phyloP scores from a whole-genome alignment of 345 rosid species.

The Heritiera fomes region DNA sequence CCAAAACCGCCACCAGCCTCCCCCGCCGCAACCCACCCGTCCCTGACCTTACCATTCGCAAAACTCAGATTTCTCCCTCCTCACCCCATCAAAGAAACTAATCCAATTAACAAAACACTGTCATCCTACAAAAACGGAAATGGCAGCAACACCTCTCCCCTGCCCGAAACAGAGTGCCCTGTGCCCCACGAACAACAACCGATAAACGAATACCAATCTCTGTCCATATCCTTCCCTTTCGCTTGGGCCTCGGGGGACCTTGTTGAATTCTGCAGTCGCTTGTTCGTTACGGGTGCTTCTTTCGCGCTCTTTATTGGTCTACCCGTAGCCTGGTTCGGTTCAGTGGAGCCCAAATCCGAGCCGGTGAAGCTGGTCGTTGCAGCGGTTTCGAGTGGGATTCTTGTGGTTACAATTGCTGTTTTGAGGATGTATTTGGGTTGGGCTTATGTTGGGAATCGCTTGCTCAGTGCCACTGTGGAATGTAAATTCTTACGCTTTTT shows the following conservation, averaged over 20 bases:
- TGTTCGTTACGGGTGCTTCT: conserved; percentile 74
- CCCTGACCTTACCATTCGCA: conserved; percentile 2
- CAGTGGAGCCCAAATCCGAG: conserved; percentile 63
- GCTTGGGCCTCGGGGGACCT: conserved; percentile 70
- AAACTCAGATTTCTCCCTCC: conserved; percentile 20
- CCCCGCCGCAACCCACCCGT: conserved; percentile 22
- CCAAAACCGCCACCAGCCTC: conserved; percentile 24
- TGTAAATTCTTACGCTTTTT: conserved; percentile 37
- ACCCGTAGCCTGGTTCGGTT: conserved; percentile 86
- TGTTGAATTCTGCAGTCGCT: conserved; percentile 54
- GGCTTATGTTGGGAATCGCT: conserved; percentile 95
- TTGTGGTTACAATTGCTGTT: conserved; percentile 80
- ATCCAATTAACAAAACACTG: conserved; percentile 18
- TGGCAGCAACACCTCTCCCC: conserved; percentile 51
- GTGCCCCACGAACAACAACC: conserved; percentile 87
- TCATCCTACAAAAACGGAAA: conserved; percentile 48
- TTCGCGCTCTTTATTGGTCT: conserved; percentile 69
- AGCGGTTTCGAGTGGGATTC: conserved; percentile 70
- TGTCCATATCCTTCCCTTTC: conserved; percentile 84
- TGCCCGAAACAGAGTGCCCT: conserved; percentile 78
- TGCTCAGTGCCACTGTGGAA: conserved; percentile 96
- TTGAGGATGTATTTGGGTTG: conserved; percentile 95
- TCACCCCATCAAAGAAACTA: conserved; percentile 18
- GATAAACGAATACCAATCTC: conserved; percentile 77
- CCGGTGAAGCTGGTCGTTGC: conserved; percentile 58